Evolutionary conservation across 768 basidiomycete species (phyloP).

Genomic region (Auricularia sp.): DNA sequence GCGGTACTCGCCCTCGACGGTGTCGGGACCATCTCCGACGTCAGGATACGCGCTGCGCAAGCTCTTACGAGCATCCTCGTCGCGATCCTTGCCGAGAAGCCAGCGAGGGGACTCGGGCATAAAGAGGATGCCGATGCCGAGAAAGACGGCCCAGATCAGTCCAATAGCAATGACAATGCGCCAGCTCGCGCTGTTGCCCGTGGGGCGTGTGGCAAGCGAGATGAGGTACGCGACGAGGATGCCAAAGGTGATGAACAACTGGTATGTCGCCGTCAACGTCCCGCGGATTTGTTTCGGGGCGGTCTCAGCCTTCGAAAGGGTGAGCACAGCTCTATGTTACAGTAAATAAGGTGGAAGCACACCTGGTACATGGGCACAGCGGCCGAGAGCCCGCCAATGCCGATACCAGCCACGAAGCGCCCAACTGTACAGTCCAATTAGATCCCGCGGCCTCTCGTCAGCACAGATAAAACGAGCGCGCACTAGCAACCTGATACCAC

Average conservation of each 20-base stretch:
- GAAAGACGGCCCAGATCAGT: constrained; percentile 51
- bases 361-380: constrained; percentile 47
- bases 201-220: constrained; percentile 51
- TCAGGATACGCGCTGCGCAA: constrained; percentile 41
- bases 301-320: constrained; percentile 42
- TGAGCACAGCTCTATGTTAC: too few relatives aligned
- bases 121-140: constrained; percentile 54
- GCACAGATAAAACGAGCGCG: neutral
- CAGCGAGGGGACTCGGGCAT: constrained; percentile 64
- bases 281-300: constrained; percentile 66
- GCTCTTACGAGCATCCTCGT: constrained; percentile 39
- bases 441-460: neutral
- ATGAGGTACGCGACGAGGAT: constrained; percentile 62
- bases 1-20: constrained; percentile 35
- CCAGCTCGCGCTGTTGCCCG: constrained; percentile 45
- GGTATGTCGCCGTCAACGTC: constrained; percentile 51
- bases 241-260: constrained; percentile 60
- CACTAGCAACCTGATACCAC: constrained; percentile 51
- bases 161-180: constrained; percentile 52
- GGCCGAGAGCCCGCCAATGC: constrained; percentile 57
- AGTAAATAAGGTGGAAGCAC: neutral
- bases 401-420: constrained; percentile 55
- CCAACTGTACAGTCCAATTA: constrained; percentile 34
- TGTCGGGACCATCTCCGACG: constrained; percentile 26
- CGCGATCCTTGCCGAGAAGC: constrained; percentile 41